Evolutionary conservation across 2,329 filamentous ascomycete genomes (phyloP), one percentile per base, ranked within the genome.

Genomic region (Arthrobotrys megalospora): DNA sequence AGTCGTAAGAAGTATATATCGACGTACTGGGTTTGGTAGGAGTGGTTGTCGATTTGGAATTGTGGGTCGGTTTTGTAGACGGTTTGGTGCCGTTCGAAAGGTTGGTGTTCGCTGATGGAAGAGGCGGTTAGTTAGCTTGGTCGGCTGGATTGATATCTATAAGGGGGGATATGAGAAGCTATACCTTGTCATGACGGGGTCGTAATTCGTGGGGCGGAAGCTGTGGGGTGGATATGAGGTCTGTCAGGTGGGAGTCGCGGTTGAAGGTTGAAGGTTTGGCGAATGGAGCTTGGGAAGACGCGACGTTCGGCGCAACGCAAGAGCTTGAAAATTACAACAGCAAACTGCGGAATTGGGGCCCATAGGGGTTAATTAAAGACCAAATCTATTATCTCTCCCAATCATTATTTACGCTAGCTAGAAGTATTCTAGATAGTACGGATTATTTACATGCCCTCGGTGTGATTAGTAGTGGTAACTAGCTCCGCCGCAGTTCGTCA

Each of bases 1-100:
- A 99, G 88, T 11, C 96, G 92, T 81, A 97, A 84, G 83, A 97
- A 99, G 87, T 99, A 99, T 90, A 98, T 95, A 85, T 99, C 96
- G 80, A 92, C 93, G 88, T 93, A 99, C 85, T 99, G 96, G 84
- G 98, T 96, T 84, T 94, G 88, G 84, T 98, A 99, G 68, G 94
- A 91, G 79, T 88, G 88, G 76, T 88, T 86, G 82, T 88, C 65
- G 47, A 82, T 43, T 24, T 64, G 69, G 64, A 80, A 82, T 12
- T 71, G 53, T 3, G 80, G 66, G 50, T 79, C 76, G 12, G 76
- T 75, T 36, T 79, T 75, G 76, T 79, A 79, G 7, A 78, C 67
- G 34, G 75, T 78, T 45, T 72, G 75, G 19, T 72, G 75, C 32
- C 75, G 75, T 55, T 78, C 75, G 45, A 72, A 64, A 1, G 47